phyloP scores from a whole-genome alignment of 495 filamentous ascomycete species.

The Apiosordaria backusii region DNA sequence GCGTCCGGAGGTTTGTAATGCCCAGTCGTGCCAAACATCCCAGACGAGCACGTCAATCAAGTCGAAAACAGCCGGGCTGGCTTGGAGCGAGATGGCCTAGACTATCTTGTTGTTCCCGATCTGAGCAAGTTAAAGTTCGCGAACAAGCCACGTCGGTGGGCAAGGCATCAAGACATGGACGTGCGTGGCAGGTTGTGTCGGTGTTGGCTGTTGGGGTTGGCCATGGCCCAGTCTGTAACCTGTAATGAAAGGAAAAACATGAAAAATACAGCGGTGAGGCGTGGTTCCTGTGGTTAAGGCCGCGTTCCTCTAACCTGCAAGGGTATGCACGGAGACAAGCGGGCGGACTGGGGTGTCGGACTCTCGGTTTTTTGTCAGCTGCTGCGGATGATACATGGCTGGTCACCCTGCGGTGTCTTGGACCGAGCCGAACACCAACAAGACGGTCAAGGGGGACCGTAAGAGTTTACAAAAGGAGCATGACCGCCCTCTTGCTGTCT shows the following conservation, averaged over 20 bases:
- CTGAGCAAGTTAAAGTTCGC: too few species aligned
- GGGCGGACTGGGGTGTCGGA: constrained; percentile 19
- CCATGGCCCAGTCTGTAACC: background rate
- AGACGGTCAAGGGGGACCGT: constrained; percentile 21
- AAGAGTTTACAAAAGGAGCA: constrained; percentile 27
- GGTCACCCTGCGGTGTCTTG: constrained; percentile 29
- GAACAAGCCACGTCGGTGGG: background rate
- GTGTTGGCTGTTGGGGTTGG: too few species aligned
- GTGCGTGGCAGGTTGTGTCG: background rate
- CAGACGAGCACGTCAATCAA: background rate
- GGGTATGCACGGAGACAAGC: constrained; percentile 11
- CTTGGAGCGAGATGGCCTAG: too few species aligned
- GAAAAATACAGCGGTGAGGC: background rate
- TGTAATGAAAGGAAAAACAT: background rate
- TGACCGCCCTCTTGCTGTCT: constrained; percentile 17
- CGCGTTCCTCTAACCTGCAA: constrained; percentile 13
- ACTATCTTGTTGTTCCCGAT: too few species aligned
- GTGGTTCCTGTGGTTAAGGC: background rate
- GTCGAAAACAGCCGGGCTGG: too few species aligned
- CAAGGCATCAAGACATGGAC: background rate
- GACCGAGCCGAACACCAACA: constrained; percentile 29
- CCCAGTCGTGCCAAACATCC: background rate
- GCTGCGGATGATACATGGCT: constrained; percentile 33
- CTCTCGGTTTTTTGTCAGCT: constrained; percentile 33
- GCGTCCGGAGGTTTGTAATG: background rate